Conservation (phyloP, 441 rosid genomes). For the Adansonia rubrostipa region DNA sequence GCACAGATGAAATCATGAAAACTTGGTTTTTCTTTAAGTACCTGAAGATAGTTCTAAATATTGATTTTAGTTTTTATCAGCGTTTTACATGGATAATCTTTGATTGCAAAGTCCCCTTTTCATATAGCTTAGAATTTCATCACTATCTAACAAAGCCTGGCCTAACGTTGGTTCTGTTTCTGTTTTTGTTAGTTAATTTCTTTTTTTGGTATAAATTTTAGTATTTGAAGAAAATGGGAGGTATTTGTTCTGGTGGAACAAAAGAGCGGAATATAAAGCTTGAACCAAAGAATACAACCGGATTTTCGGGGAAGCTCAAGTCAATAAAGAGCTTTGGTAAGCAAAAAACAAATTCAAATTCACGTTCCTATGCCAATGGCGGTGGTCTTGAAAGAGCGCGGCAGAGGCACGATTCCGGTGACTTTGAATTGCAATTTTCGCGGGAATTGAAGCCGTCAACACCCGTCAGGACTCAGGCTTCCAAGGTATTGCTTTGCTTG, state of each 20-base stretch:
- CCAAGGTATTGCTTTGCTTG: constrained; percentile 47
- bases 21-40: not conserved
- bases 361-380: constrained; percentile 21
- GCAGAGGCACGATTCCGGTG: constrained; percentile 44
- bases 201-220: constrained; percentile 1
- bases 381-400: constrained; percentile 35
- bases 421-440: constrained; percentile 46
- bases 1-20: not conserved
- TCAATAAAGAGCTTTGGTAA: constrained; percentile 44
- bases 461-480: constrained; percentile 41
- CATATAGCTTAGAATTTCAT: not conserved
- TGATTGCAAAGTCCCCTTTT: not conserved
- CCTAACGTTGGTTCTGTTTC: not conserved
- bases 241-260: constrained; percentile 60
- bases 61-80: not conserved
- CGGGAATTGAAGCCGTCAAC: constrained; percentile 62
- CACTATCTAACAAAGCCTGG: not conserved
- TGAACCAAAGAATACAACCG: constrained; percentile 36
- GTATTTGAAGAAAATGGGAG: constrained; percentile 57
- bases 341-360: constrained; percentile 39
- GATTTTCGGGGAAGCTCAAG: constrained; percentile 56
- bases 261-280: constrained; percentile 33
- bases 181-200: not conserved
- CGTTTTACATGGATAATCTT: not conserved
- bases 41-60: not conserved